A percentile compares a stretch with the other conserved stretches of the same genome.
Conservation (phyloP, 108 stramenopile genomes). For the Skeletonema potamos region DNA sequence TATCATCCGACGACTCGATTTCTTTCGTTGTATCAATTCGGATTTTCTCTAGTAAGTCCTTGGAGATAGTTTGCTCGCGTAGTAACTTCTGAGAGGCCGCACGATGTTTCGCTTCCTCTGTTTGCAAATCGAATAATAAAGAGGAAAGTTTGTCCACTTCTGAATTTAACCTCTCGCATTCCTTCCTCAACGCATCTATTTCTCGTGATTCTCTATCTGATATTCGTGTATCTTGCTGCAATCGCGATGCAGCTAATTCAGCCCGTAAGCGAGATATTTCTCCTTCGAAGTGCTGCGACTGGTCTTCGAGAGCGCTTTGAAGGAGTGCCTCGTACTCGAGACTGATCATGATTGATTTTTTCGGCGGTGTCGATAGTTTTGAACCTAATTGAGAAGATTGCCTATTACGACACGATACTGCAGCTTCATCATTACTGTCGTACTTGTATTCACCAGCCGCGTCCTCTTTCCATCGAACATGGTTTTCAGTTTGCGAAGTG, state of each 20-base stretch:
- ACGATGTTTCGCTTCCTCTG: slow-evolving; percentile 65
- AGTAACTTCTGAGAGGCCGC: slow-evolving; percentile 62
- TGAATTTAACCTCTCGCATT: slow-evolving; percentile 53
- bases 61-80: slow-evolving; percentile 70
- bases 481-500: not conserved
- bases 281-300: slow-evolving; percentile 85
- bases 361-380: slow-evolving; percentile 44
- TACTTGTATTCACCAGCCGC: not conserved
- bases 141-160: slow-evolving; percentile 52
- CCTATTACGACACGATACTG: slow-evolving; percentile 7
- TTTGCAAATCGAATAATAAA: slow-evolving; percentile 61
- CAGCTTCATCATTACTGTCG: slow-evolving; percentile 4
- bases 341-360: slow-evolving; percentile 83
- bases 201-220: slow-evolving; percentile 54
- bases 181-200: slow-evolving; percentile 42
- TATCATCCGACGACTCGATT: slow-evolving; percentile 43
- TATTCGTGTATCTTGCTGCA: slow-evolving; percentile 53
- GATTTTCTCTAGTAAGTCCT: slow-evolving; percentile 70
- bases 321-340: slow-evolving; percentile 87
- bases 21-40: slow-evolving; percentile 58
- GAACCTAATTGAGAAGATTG: not conserved
- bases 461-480: slow-evolving; percentile 7
- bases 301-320: slow-evolving; percentile 89
- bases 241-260: slow-evolving; percentile 53
- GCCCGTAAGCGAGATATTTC: slow-evolving; percentile 72